Base-by-base conservation (phyloP, 805 yeast genomes). In the Phaffomyces thermotolerans region DNA sequence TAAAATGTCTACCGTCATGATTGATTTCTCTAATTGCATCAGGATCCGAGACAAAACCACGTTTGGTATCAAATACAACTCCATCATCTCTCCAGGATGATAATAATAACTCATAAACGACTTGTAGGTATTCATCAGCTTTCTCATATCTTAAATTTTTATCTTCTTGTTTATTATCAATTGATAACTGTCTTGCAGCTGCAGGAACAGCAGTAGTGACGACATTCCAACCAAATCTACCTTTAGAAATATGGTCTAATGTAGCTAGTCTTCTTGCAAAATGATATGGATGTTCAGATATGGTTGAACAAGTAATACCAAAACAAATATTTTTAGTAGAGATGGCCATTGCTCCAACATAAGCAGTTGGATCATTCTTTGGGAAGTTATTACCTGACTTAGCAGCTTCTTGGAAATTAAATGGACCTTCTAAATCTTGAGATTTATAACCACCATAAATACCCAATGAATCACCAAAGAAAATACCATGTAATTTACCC, bases 221-320 rank as follows among this genome's bases (percentile, higher is more conserved):
- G 20, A 69, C 62, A 46, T 69, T 69, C 74, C 74, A 69, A 24
- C 73, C 73, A 42, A 69, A 52, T 49, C 73, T 59, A n/a, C 74
- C 73, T 17, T 59, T 57, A 7, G 45, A 43, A n/a, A 43, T 39
- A 39, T 39, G 45, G 25, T 39, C 42, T n/a, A 43, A 35, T 2
- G 73, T 69, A 8, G 71, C 69, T 34, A 66, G 46, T 40, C 73
- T 55, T 49, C 72, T 55, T 17, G 71, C 66, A 36, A 69, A 58
- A 50, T 63, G 68, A 40, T 65, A 68, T 2, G 73, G 73, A 18
- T 61, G 63, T 40, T 69, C 74, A 45, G 66, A 64, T 24, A 70
- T 60, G 6, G 73, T 69, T 6, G 69, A 62, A 36, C 65, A 64
- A 7, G 73, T 69, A 30, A 69, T 53, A 10, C 70, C 74, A 49